Base-by-base conservation (phyloP, 768 basidiomycete species). In the Tulasnella sp. region DNA sequence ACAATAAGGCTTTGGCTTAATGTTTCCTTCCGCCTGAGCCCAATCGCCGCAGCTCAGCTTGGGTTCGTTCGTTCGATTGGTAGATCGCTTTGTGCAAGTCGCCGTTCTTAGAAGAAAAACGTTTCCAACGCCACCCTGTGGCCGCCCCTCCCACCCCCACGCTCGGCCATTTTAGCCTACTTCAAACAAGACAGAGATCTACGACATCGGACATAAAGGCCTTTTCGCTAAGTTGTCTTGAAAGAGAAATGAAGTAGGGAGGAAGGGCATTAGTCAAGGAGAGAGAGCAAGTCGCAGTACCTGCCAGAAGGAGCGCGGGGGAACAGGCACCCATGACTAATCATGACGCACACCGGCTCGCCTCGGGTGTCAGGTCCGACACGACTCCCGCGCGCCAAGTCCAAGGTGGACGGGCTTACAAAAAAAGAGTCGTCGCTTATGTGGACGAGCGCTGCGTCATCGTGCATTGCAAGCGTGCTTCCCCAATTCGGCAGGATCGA, bases 51-150 rank as follows among this genome's bases (percentile, higher is more conserved):
- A 6, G 3, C 2, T 16, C n/a, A n/a, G n/a, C n/a, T n/a, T n/a
- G n/a, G n/a, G n/a, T n/a, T n/a, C n/a, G n/a, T 7, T n/a, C 56
- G 34, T 36, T 31, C 31, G 62, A 6, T 58, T 4, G 56, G 62
- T 16, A 27, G 62, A 68, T 68, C 62, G 62, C 62, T 68, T 68
- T 31, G 62, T 68, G 62, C 62, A 68, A 68, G 62, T 68, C 62
- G 62, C 62, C 62, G 62, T 68, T 68, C 27, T 7, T 3, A 4
- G 24, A 34, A 31, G 16, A 27, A 14, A 19, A 68, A 12, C 31
- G 31, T 68, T 58, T 68, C 62, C 62, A 68, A 36, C 31, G 62
- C 62, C 62, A 31, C 62, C 34, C 27, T 68, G 62, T 68, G 62
- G 62, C 62, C 31, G 62, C 31, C 27, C 27, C 31, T 18, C 14